Evolutionary conservation across 139 green algal species (phyloP).

Genomic region (Helicosporidium sp.): DNA sequence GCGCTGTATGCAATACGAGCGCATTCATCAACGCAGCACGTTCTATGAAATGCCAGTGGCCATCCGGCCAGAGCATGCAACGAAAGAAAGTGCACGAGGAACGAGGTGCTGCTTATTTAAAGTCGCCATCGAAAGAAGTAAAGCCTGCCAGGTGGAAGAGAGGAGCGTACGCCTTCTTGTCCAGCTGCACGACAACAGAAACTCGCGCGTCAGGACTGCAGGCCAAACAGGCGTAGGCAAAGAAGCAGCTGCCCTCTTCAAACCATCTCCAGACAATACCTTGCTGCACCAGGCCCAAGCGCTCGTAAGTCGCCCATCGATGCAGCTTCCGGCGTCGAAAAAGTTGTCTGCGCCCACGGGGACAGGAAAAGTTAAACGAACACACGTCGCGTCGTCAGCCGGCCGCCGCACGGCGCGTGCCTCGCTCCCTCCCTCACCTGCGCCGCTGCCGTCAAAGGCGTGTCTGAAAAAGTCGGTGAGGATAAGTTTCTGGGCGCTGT

Average conservation of each 20-base stretch:
- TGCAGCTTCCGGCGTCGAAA: slow-evolving; percentile 73
- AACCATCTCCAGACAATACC: slow-evolving; percentile 2
- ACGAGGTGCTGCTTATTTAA: slow-evolving; percentile 7
- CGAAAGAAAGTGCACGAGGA: background rate
- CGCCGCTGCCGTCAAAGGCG: slow-evolving; percentile 74
- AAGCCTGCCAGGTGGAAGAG: slow-evolving; percentile 75
- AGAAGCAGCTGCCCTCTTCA: background rate
- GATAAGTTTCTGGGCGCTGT: slow-evolving; percentile 47
- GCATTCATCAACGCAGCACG: background rate
- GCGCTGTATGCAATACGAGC: no score
- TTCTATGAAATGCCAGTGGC: background rate
- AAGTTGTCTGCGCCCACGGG: slow-evolving; percentile 52
- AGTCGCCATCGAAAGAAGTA: slow-evolving; percentile 67
- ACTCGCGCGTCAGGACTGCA: background rate
- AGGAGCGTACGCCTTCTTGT: slow-evolving; percentile 41
- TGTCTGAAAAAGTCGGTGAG: slow-evolving; percentile 82
- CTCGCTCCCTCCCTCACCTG: slow-evolving; percentile 9
- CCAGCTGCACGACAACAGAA: slow-evolving; percentile 2
- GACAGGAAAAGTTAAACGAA: background rate
- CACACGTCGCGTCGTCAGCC: no score
- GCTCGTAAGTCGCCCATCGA: slow-evolving; percentile 75
- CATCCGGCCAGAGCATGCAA: background rate
- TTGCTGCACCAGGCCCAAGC: slow-evolving; percentile 81
- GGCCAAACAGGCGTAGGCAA: background rate
- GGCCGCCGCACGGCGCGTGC: background rate